Evolutionary conservation across 768 basidiomycete genomes (phyloP), one percentile per base, ranked within the genome.

Genomic region (Cantharellus anzutake): DNA sequence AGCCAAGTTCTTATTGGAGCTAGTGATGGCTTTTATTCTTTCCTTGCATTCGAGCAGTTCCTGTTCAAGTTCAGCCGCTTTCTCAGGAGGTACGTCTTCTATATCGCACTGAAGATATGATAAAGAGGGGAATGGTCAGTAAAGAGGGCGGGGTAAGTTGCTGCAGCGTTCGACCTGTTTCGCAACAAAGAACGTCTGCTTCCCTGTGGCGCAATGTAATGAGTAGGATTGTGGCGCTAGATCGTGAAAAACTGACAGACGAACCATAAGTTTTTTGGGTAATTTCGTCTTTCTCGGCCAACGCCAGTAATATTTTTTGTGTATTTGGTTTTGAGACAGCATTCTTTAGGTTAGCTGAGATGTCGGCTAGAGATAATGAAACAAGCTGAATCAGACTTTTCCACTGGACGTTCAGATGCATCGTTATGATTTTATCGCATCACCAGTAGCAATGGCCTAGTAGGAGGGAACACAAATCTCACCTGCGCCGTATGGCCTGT

Each of bases 321-420:
- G 83, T 82, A 2, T 82, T 75, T 2, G 87, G 72, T 68, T 96
- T 96, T 4, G 87, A 81, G 3, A 94, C 82, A 5, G 83, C 83
- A 57, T 87, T 87, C 70, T 93, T 93, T 39, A 96, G 72, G 70
- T 96, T 96, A 5, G 90, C 87, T 14, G 86, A 78, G 3, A 94
- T 82, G 68, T 96, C 91, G 41, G 92, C 90, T 62, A 61, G 2
- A 37, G 44, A 11, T 20, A 20, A 37, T 37, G 35, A 55, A 11
- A 37, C 52, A 37, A 11, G 11, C 11, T 48, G 11, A 48, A 48
- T 48, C 11, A 11, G 44, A 29, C 20, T 29, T 29, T 29, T 29
- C 20, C 20, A 29, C 20, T 29, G 20, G 35, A 37, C 35, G 52
- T 7, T 7, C 52, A 55, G 52, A 11, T 37, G 35, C 52, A 7